These are phyloP conservation scores for Barbatosphaeria neglecta DNA, from an alignment of 495 filamentous ascomycete species.

Conservation along the genomic window DNA sequence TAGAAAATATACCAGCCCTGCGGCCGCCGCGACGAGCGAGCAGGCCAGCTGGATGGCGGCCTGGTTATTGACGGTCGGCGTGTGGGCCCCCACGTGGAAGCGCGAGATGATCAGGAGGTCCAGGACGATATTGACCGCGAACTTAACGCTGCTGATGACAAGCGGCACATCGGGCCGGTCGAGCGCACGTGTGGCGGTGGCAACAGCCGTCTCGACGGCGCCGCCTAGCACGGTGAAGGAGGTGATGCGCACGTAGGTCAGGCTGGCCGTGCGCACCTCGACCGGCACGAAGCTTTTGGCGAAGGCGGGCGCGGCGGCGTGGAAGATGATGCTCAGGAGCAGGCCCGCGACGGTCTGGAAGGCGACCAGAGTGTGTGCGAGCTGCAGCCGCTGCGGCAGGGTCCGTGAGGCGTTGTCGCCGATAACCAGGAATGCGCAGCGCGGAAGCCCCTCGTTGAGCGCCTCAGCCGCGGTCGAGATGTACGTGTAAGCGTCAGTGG, in stretches of 20 bases:
- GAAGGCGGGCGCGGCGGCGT: slow-evolving; percentile 40
- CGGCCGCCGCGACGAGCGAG: slow-evolving; percentile 42
- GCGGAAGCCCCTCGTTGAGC: slow-evolving; percentile 62
- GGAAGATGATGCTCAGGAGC: slow-evolving; percentile 52
- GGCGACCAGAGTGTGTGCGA: slow-evolving; percentile 54
- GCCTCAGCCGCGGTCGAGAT: slow-evolving; percentile 56
- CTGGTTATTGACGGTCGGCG: slow-evolving; percentile 50
- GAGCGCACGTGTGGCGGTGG: slow-evolving; percentile 49
- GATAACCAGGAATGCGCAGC: slow-evolving; percentile 58
- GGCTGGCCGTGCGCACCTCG: slow-evolving; percentile 39
- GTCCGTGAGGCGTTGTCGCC: slow-evolving; percentile 50
- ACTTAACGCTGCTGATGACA: slow-evolving; percentile 52
- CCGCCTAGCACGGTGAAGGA: slow-evolving; percentile 50
- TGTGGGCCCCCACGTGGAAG: slow-evolving; percentile 46
- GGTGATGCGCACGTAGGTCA: slow-evolving; percentile 58
- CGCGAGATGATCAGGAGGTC: slow-evolving; percentile 60
- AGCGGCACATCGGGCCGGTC: slow-evolving; percentile 66
- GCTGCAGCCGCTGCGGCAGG: slow-evolving; percentile 37
- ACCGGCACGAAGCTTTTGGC: slow-evolving; percentile 52
- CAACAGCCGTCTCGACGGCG: slow-evolving; percentile 52
- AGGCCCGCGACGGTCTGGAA: slow-evolving; percentile 45
- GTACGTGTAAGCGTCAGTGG: slow-evolving; percentile 48
- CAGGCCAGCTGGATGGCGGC: slow-evolving; percentile 52
- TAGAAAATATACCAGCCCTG: slow-evolving; percentile 51
- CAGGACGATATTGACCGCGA: slow-evolving; percentile 55